Evolutionary conservation across 371 early-diverging fungal species (phyloP), one percentile per base, ranked within the genome.

Genomic region (Mucor plumbeus): DNA sequence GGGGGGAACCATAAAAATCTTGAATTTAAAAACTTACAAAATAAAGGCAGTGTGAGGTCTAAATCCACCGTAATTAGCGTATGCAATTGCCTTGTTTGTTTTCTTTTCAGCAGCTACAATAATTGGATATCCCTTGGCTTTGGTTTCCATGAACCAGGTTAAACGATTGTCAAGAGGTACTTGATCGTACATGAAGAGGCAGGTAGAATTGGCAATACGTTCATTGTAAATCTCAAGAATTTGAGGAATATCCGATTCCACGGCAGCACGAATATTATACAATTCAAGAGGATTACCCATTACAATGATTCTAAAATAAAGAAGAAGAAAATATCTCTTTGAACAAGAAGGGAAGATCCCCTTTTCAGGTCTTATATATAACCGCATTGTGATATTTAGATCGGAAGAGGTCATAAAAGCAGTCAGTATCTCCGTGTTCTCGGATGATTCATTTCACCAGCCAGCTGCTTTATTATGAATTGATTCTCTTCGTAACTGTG

Each of bases 161-260:
- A 71, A 14, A 40, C 80, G 75, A 47, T 81, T 72, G 17, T 79
- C 71, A 11, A 81, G 58, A n/a, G 78, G 63, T 6, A 84, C 77
- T 36, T 74, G 65, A 4, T 80, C 72, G 61, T 78, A 82, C 36
- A 83, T 67, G 64, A 83, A 83, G 54, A 86, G 60, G 19, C 76
- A 74, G 14, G 82, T 76, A 1, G 85, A 84, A 61, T 83, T 86
- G 19, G 50, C 43, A 50, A 86, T 78, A 34, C 80, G 79, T 35
- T 84, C 81, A 72, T 84, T 84, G 70, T 76, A 84, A 36, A 84
- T 81, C 11, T 79, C 81, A 10, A 71, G 59, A 44, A 84, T 78
- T 48, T 67, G 68, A 26, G 74, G 72, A 10, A 77, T 13, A 60
- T 84, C 84, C 2, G 59, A 55, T 57, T 79, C 78, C 4, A 57